Base-by-base conservation (phyloP, 257 asterid genomes). In the Scutellaria minor region DNA sequence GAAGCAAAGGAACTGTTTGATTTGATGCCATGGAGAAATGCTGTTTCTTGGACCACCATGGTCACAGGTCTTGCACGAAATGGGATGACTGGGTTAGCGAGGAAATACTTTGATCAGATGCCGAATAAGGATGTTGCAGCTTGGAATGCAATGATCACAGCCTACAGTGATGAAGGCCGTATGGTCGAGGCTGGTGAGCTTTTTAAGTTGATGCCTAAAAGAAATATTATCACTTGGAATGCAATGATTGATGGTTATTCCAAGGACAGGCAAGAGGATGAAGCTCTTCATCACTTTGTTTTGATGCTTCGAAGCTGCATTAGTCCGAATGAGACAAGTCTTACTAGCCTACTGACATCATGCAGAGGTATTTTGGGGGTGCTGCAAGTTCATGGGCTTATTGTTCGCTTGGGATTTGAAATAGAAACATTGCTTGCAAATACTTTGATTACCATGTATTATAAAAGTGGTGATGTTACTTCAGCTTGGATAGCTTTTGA, bases 121-220 rank as follows among this genome's bases (percentile, higher is more conserved):
- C 89, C 83, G 27, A 51, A 75, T 68, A 88, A 83, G 81, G 94
- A 88, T 75, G 64, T 83, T 46, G 61, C 89, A 1, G 86, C 94
- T 0, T 88, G 94, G 91, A 88, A 88, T 71, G 91, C 94, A 12
- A 87, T 87, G 91, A 84, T 87, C 74, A 81, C 91, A 57, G 78
- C 80, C 27, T 81, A 81, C 40, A 4, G 63, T 6, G 65, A 67
- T 10, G 80, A 62, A 60, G 78, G 76, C 42, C 56, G 55, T 10
- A 70, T 78, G 78, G 27, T 13, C 47, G 78, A 81, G 31, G 85
- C 85, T 13, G 40, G 52, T 24, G 78, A 77, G 12, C 80, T 81
- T 60, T 78, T 81, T 40, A 61, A 61, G 9, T 40, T 41, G 73
- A 88, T 84, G 91, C 64, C 83, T 14, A 11, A 64, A 15, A 79